Evolutionary conservation across 1,139 yeast species (phyloP).

Genomic region (Blastobotrys arbuscula): DNA sequence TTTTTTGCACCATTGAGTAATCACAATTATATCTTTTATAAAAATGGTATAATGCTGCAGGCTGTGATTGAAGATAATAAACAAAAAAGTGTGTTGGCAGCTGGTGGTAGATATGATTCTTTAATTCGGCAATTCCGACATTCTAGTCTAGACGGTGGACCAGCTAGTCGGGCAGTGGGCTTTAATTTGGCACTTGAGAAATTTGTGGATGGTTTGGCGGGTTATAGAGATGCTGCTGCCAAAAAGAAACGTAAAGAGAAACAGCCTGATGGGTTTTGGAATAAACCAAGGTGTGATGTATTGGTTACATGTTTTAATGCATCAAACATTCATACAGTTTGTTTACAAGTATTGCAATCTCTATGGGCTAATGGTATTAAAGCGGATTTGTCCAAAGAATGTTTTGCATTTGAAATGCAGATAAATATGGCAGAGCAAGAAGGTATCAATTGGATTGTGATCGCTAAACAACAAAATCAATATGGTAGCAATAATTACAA

Average conservation of each 20-base stretch:
- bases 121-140: slow-evolving; percentile 60
- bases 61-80: slow-evolving; percentile 56
- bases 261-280: slow-evolving; percentile 26
- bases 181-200: slow-evolving; percentile 69
- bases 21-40: slow-evolving; percentile 72
- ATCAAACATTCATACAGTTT: slow-evolving; percentile 43
- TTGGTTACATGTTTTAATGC: slow-evolving; percentile 63
- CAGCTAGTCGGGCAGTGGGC: slow-evolving; percentile 68
- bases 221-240: slow-evolving; percentile 28
- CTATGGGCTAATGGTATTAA: slow-evolving; percentile 70
- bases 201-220: slow-evolving; percentile 45
- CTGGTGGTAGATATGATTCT: slow-evolving; percentile 88
- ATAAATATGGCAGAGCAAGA: slow-evolving; percentile 57
- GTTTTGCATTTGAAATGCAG: slow-evolving; percentile 60
- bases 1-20: slow-evolving; percentile 70
- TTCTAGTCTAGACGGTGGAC: slow-evolving; percentile 38
- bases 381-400: slow-evolving; percentile 57
- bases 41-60: slow-evolving; percentile 82
- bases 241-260: slow-evolving; percentile 19
- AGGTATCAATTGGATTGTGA: slow-evolving; percentile 69
- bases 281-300: slow-evolving; percentile 62
- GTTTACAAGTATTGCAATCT: slow-evolving; percentile 53
- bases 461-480: slow-evolving; percentile 53
- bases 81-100: slow-evolving; percentile 50
- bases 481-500: slow-evolving; percentile 47